These are phyloP conservation scores for Cladosporium austrohemisphaericum DNA, from an alignment of 2,329 filamentous ascomycete genomes.

Conservation along the genomic window DNA sequence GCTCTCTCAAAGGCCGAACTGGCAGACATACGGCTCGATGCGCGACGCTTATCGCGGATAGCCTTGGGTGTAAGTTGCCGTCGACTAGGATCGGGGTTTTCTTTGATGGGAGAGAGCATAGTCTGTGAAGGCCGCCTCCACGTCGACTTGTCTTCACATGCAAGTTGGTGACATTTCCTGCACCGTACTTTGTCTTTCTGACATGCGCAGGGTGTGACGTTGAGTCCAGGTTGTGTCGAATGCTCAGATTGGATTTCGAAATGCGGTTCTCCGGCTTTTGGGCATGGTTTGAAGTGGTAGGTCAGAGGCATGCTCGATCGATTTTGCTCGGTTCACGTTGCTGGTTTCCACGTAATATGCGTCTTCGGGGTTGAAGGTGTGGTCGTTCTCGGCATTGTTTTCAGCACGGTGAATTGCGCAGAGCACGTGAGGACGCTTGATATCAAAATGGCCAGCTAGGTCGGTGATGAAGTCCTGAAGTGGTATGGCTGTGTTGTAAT, in stretches of 20 bases:
- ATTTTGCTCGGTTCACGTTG: background rate
- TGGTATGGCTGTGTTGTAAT: too few species aligned
- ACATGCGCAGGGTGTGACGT: background rate
- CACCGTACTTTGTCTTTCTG: background rate
- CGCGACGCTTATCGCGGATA: constrained; percentile 6
- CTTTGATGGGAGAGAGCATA: constrained; percentile 1
- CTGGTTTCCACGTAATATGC: constrained; percentile 3
- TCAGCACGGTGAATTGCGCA: background rate
- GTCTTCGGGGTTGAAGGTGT: background rate
- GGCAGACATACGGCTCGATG: background rate
- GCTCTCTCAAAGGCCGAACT: background rate
- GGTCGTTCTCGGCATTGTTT: constrained; percentile 9
- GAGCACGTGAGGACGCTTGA: constrained; percentile 1
- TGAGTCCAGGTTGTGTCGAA: too few species aligned
- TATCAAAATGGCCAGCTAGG: constrained; percentile 5
- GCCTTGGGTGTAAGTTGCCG: constrained; percentile 1
- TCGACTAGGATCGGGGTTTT: background rate
- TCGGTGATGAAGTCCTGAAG: too few species aligned
- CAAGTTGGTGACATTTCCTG: background rate
- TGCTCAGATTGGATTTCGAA: background rate
- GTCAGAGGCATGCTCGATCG: constrained; percentile 8
- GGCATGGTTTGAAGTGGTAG: constrained; percentile 13
- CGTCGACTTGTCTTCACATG: background rate
- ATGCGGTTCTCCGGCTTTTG: background rate
- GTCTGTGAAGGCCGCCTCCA: background rate